These are phyloP conservation scores for Pseudotsuga menziesii DNA, from an alignment of 75 land plant species.

Conservation along the genomic window DNA sequence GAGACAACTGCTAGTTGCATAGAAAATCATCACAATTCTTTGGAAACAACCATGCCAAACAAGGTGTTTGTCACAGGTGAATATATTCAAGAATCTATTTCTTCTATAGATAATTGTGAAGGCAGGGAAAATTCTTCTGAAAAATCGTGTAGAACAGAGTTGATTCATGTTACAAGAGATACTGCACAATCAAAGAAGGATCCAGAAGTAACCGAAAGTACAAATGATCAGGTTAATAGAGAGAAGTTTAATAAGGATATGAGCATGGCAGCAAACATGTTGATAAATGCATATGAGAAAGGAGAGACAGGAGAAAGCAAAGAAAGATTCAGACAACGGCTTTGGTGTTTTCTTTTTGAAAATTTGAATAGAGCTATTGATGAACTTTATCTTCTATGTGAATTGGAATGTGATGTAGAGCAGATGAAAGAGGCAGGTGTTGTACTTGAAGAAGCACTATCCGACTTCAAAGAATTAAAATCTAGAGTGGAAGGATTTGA, in stretches of 20 bases:
- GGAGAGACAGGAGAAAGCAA: constrained; percentile 62
- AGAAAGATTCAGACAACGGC: constrained; percentile 88
- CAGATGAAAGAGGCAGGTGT: constrained; percentile 90
- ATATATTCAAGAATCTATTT: background rate
- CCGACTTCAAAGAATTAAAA: constrained; percentile 82
- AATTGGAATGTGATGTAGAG: constrained; percentile 88
- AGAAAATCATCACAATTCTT: background rate
- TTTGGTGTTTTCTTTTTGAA: constrained; percentile 97
- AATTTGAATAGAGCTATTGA: constrained; percentile 92
- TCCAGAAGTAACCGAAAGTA: constrained; percentile 7
- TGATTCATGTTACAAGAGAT: constrained; percentile 6
- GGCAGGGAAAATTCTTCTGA: constrained; percentile 12
- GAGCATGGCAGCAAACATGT: constrained; percentile 12
- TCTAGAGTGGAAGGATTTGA: constrained; percentile 78
- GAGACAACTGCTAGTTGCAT: background rate
- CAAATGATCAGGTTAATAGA: background rate
- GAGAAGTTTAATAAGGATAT: constrained; percentile 12
- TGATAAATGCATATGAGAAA: constrained; percentile 25
- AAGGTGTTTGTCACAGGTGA: background rate
- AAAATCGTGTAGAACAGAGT: constrained; percentile 20
- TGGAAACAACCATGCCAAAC: constrained; percentile 6
- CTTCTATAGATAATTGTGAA: constrained; percentile 13
- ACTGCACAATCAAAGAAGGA: constrained; percentile 7
- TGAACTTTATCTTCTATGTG: constrained; percentile 95
- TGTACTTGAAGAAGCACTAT: constrained; percentile 83